A percentile compares a stretch with the other conserved stretches of the same genome.
These are phyloP conservation scores for Populus ilicifolia DNA, from an alignment of 345 rosid genomes.

Conservation along the genomic window DNA sequence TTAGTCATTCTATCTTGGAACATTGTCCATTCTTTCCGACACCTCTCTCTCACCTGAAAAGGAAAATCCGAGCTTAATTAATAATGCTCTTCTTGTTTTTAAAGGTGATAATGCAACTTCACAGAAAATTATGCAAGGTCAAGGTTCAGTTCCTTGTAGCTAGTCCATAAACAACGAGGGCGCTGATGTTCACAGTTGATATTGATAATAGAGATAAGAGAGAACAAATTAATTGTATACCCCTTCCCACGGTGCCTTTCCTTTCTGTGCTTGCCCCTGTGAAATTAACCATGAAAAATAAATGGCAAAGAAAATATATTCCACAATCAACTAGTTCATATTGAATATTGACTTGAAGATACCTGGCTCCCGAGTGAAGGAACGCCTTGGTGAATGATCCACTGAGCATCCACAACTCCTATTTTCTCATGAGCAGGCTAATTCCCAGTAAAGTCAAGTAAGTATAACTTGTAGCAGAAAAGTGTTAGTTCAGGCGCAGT, in stretches of 20 bases:
- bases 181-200: not conserved
- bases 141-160: too few species aligned
- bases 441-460: conserved; percentile 1
- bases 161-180: not conserved
- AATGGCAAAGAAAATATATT: not conserved
- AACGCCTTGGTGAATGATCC: conserved; percentile 62
- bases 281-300: not conserved
- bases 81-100: not conserved
- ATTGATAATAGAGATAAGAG: not conserved
- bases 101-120: not conserved
- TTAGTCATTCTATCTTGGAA: conserved; percentile 54
- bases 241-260: conserved; percentile 66
- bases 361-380: conserved; percentile 76
- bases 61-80: not conserved
- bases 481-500: conserved; percentile 1
- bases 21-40: conserved; percentile 77
- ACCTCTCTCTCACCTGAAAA: conserved; percentile 76
- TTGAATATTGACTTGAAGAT: conserved; percentile 5
- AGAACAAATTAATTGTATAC: conserved; percentile 25
- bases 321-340: not conserved
- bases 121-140: too few species aligned
- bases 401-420: conserved; percentile 74
- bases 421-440: conserved; percentile 67
- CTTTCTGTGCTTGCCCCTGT: conserved; percentile 46
- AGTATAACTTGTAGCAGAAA: not conserved